Evolutionary conservation across 2,329 filamentous ascomycete genomes (phyloP), one percentile per base, ranked within the genome.

Genomic region (Xenoacremonium recifei): DNA sequence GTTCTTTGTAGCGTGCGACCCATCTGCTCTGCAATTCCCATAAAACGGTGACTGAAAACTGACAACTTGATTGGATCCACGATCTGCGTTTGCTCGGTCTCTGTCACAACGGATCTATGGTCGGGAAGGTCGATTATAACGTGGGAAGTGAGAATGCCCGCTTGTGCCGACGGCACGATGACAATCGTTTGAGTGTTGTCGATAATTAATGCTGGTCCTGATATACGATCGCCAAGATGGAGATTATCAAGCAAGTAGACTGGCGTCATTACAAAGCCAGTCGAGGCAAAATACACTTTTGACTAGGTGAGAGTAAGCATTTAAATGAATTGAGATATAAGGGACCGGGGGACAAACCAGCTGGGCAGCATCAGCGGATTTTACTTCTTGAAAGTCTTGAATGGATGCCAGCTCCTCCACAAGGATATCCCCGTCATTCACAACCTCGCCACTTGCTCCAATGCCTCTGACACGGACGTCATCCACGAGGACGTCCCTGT

Each of bases 21-120:
- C 85, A 89, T 89, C 57, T 89, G 85, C 62, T 90, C 86, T 1
- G 86, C 86, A 47, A 89, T 87, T 2, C 82, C 82, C 85, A 89
- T 89, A 65, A 90, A 90, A 6, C 85, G 76, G 61, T 89, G 84
- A 0, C 80, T 82, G 56, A 89, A 89, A 41, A 89, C 83, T 49
- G 77, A 83, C 1, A 90, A 71, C 62, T 87, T 75, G 48, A 89
- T 84, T 0, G 85, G 85, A 58, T 89, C 83, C 2, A 87, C 79
- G 13, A 13, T 13, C 13, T 27, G 23, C 7, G 34, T 77, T 72
- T 37, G 57, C 44, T 4, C 25, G 31, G 25, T 17, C 34, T 27
- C 43, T 33, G 18, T 32, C 33, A 23, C 39, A 30, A n/a, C 15
- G 16, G 18, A 39, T 35, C 5, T n/a, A n/a, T n/a, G n/a, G n/a